These are phyloP conservation scores for Rhodotorula glutinis DNA, from an alignment of 1,284 basidiomycete species.

Conservation along the genomic window DNA sequence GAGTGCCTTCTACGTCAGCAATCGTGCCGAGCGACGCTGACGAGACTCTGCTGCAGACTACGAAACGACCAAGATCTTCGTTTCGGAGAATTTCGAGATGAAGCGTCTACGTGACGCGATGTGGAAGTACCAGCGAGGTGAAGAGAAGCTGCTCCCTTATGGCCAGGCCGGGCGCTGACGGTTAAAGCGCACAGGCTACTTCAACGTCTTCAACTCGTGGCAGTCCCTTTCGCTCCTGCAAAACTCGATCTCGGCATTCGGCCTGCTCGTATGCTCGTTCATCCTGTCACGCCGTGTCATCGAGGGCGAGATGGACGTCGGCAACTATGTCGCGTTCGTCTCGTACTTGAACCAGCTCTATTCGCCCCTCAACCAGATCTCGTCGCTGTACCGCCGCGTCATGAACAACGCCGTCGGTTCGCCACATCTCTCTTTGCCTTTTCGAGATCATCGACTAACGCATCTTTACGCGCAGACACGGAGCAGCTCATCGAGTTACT, in stretches of 20 bases:
- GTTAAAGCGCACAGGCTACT: slow-evolving; percentile 54
- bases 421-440: too few relatives aligned
- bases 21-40: too few relatives aligned
- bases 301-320: slow-evolving; percentile 49
- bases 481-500: slow-evolving; percentile 69
- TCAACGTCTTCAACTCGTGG: slow-evolving; percentile 43
- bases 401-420: slow-evolving; percentile 41
- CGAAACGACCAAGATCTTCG: slow-evolving; percentile 31
- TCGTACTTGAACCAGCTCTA: slow-evolving; percentile 52
- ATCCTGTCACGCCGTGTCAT: slow-evolving; percentile 68
- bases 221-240: slow-evolving; percentile 46
- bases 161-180: neutral
- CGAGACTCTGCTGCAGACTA: slow-evolving; percentile 3
- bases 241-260: slow-evolving; percentile 68
- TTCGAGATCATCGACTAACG: neutral
- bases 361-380: slow-evolving; percentile 61
- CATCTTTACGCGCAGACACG: slow-evolving; percentile 63
- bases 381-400: slow-evolving; percentile 49
- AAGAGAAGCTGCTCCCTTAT: too few relatives aligned
- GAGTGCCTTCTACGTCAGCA: slow-evolving; percentile 12
- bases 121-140: slow-evolving; percentile 62
- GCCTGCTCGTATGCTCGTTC: slow-evolving; percentile 71
- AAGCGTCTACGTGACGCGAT: slow-evolving; percentile 69
- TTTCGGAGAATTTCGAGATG: slow-evolving; percentile 72
- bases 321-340: slow-evolving; percentile 55